These are phyloP conservation scores for Geotrichum reessii DNA, from an alignment of 1,139 yeast genomes.

Conservation along the genomic window DNA sequence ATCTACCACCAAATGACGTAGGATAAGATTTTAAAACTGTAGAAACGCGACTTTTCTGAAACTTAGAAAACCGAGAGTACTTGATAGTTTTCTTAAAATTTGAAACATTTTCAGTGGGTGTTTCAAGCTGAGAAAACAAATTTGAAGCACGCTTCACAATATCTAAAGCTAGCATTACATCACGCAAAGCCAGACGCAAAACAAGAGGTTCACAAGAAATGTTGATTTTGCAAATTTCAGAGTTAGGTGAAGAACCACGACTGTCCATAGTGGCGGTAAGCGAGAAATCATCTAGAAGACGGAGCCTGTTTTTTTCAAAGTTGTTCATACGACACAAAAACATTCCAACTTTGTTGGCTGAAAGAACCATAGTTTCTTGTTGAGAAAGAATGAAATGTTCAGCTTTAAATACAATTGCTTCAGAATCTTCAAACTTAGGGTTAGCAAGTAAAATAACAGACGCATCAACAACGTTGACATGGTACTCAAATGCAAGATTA, in stretches of 20 bases:
- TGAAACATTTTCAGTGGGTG: slow-evolving; percentile 9
- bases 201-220: slow-evolving; percentile 76
- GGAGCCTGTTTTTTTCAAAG: slow-evolving; percentile 51
- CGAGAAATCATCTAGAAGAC: slow-evolving; percentile 87
- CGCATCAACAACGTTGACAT: slow-evolving; percentile 70
- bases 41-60: slow-evolving; percentile 6
- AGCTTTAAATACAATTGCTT: slow-evolving; percentile 85
- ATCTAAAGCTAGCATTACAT: slow-evolving; percentile 69
- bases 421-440: slow-evolving; percentile 61
- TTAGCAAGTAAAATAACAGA: slow-evolving; percentile 78
- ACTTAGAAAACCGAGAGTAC: slow-evolving; percentile 26
- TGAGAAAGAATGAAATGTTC: slow-evolving; percentile 72
- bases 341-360: slow-evolving; percentile 80
- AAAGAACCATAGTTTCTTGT: slow-evolving; percentile 55
- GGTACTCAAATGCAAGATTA: slow-evolving; percentile 40
- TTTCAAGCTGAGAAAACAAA: slow-evolving; percentile 34
- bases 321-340: slow-evolving; percentile 73
- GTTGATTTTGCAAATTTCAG: slow-evolving; percentile 57
- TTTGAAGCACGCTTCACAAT: slow-evolving; percentile 70
- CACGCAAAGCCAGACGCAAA: slow-evolving; percentile 77
- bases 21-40: not conserved
- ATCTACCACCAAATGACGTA: not conserved
- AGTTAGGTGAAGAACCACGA: slow-evolving; percentile 55
- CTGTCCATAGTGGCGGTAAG: slow-evolving; percentile 68
- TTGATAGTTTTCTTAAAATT: slow-evolving; percentile 17